A percentile compares a stretch with the other conserved stretches of the same genome.
phyloP scores from a whole-genome alignment of 2,329 filamentous ascomycete species.

The Leptoxyphium fumago region DNA sequence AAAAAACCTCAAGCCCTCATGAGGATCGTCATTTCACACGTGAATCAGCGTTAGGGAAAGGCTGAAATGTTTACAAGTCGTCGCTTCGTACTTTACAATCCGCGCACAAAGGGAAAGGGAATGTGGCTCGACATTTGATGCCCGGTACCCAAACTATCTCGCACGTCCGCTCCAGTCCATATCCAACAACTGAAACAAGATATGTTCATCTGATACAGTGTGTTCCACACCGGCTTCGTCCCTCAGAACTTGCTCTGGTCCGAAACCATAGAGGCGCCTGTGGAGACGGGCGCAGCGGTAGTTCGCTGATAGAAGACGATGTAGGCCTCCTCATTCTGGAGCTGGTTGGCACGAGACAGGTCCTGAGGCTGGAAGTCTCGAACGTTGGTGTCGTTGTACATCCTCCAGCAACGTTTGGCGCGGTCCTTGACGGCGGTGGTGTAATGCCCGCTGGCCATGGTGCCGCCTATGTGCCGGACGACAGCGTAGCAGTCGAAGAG shows the following conservation, averaged over 20 bases:
- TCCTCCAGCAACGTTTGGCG: conserved; percentile 41
- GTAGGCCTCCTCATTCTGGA: conserved; percentile 51
- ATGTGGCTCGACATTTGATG: no score
- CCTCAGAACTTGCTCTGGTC: not conserved
- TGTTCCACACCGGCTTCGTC: no score
- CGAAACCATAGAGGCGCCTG: not conserved
- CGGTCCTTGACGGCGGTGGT: conserved; percentile 43
- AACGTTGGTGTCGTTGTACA: conserved; percentile 44
- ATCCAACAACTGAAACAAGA: no score
- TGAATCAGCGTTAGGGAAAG: no score
- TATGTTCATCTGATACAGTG: no score
- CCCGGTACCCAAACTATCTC: no score
- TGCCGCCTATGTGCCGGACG: conserved; percentile 57
- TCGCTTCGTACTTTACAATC: no score
- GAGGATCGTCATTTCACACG: no score
- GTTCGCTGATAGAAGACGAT: conserved; percentile 42
- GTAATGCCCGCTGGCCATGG: conserved; percentile 64
- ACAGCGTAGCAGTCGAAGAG: conserved; percentile 79
- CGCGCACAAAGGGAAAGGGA: no score
- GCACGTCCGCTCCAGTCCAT: no score
- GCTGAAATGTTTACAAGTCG: no score
- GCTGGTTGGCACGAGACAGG: conserved; percentile 25
- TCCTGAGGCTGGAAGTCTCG: conserved; percentile 41
- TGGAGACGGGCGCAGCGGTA: not conserved
- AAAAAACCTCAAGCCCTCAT: no score